Evolutionary conservation across 2,329 filamentous ascomycete species (phyloP).

Genomic region (Trichoderma sp.): DNA sequence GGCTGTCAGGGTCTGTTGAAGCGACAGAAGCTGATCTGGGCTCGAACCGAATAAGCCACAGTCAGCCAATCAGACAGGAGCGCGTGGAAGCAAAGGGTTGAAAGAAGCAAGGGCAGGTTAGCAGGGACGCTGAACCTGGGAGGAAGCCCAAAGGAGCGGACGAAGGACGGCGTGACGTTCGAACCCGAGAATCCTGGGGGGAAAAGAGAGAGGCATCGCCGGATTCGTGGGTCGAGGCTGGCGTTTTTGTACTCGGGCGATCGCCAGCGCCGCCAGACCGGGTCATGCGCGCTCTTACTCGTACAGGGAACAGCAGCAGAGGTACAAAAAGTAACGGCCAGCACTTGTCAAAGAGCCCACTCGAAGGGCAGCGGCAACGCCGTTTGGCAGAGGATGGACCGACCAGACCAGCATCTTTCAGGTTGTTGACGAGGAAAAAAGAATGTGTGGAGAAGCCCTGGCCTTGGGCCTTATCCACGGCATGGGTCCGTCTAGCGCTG

Average conservation of each 20-base stretch:
- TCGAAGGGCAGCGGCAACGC: conserved; percentile 19
- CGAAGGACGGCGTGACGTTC: conserved; percentile 20
- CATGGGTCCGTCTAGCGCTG: conserved; percentile 3
- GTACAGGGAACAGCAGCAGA: not conserved
- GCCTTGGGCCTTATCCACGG: conserved; percentile 2
- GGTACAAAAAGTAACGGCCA: not conserved
- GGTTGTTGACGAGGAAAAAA: conserved; percentile 2
- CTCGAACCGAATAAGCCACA: no score
- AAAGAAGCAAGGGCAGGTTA: conserved; percentile 20
- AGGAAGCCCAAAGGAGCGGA: conserved; percentile 27
- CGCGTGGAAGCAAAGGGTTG: not conserved
- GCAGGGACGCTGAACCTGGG: conserved; percentile 24
- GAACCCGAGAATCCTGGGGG: conserved; percentile 25
- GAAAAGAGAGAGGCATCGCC: conserved; percentile 18
- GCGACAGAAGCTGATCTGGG: not conserved
- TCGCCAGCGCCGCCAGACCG: not conserved
- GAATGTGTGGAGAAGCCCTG: conserved; percentile 26
- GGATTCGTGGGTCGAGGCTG: conserved; percentile 15
- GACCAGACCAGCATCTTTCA: conserved; percentile 1
- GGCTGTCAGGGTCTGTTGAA: conserved; percentile 9
- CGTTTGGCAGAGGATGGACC: conserved; percentile 23
- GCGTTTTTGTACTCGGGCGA: conserved; percentile 26
- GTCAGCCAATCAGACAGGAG: not conserved
- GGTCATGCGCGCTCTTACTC: conserved; percentile 7
- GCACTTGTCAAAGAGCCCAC: not conserved